phyloP scores from a whole-genome alignment of 805 yeast species.

The Saturnispora sanitii region DNA sequence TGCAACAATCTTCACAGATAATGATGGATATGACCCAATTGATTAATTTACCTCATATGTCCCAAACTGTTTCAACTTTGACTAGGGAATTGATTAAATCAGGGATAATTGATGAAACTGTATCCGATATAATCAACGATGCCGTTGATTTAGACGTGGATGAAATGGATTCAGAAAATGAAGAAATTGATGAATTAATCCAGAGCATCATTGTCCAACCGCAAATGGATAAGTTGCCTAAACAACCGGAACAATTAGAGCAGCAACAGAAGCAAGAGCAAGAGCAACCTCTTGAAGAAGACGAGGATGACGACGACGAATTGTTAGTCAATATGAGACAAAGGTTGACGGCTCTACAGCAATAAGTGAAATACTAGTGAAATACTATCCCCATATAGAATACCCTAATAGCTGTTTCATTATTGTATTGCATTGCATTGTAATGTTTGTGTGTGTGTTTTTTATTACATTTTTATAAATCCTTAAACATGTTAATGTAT shows the following conservation, averaged over 20 bases:
- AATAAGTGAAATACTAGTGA: constrained; percentile 18
- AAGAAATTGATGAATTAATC: neutral
- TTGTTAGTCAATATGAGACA: constrained; percentile 82
- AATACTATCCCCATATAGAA: neutral
- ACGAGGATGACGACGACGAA: constrained; percentile 59
- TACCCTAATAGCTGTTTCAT: neutral
- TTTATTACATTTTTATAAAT: neutral
- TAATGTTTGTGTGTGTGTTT: neutral
- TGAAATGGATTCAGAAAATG: constrained; percentile 22
- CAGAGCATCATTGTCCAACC: too few species aligned
- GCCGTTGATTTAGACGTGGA: constrained; percentile 55
- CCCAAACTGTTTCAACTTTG: constrained; percentile 74
- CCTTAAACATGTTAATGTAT: neutral
- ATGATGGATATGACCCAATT: constrained; percentile 84
- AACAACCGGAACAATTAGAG: constrained; percentile 13
- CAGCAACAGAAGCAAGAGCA: constrained; percentile 17
- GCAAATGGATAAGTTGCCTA: neutral
- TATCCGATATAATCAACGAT: constrained; percentile 77
- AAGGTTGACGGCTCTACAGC: constrained; percentile 74
- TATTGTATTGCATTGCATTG: neutral
- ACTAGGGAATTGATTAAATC: constrained; percentile 80
- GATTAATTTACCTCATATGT: constrained; percentile 69
- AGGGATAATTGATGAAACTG: constrained; percentile 89
- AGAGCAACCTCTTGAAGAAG: constrained; percentile 14
- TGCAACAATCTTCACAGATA: constrained; percentile 66